Conservation (phyloP, 1,284 basidiomycete species). For the Sanghuangporus baumii region DNA sequence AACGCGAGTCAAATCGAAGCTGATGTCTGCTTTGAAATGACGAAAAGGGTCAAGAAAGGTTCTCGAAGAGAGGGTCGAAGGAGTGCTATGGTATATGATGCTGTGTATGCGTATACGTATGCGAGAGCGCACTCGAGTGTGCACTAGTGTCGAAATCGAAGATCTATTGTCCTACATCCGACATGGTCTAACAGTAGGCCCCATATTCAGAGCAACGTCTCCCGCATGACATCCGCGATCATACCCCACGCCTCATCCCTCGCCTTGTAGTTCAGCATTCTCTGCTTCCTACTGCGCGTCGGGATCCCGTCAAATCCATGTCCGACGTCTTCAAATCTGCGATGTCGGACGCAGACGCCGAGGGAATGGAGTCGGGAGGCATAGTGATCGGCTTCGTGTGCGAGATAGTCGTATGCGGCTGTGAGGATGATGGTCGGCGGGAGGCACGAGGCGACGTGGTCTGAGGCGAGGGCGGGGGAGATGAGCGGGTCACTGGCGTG, state of each 20-base stretch:
- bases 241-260: constrained; percentile 24
- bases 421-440: constrained; percentile 23
- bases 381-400: constrained; percentile 23
- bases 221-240: constrained; percentile 21
- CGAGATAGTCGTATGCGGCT: constrained; percentile 25
- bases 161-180: too few relatives aligned
- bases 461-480: constrained; percentile 22
- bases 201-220: constrained; percentile 14
- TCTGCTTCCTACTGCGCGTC: constrained; percentile 18
- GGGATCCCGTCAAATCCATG: constrained; percentile 26
- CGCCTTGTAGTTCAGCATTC: constrained; percentile 19
- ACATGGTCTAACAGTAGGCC: too few relatives aligned
- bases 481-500: constrained; percentile 19
- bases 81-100: background rate
- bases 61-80: too few relatives aligned
- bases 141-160: too few relatives aligned
- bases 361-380: constrained; percentile 17
- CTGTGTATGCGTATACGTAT: too few relatives aligned
- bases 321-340: constrained; percentile 22
- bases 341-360: constrained; percentile 18
- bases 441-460: constrained; percentile 17
- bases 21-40: too few relatives aligned
- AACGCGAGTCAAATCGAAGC: too few relatives aligned
- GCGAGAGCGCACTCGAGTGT: too few relatives aligned
- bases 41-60: too few relatives aligned